Percentiles rank a stretch among this genome's conserved stretches.
Evolutionary conservation across 1,139 yeast genomes (phyloP).

Genomic region (Lodderomyces orthopsilosis): DNA sequence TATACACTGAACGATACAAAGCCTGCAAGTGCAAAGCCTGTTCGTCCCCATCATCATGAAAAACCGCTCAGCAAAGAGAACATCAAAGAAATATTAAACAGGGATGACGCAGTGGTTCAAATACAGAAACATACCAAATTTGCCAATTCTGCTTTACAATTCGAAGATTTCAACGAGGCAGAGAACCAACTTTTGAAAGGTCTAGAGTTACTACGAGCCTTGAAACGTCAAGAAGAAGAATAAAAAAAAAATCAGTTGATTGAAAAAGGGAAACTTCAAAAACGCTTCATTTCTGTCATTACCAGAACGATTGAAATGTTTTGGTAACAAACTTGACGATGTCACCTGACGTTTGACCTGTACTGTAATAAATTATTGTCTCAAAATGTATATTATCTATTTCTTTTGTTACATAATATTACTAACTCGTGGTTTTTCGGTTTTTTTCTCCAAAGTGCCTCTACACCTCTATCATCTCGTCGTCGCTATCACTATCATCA

Average conservation of each 20-base stretch:
- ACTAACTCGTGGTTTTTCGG: too few species aligned
- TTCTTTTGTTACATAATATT: too few species aligned
- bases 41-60: slow-evolving; percentile 10
- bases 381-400: too few species aligned
- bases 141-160: slow-evolving; percentile 91
- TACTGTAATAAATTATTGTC: too few species aligned
- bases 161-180: slow-evolving; percentile 85
- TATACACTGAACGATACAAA: not conserved
- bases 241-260: too few species aligned
- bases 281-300: too few species aligned
- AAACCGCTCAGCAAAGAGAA: slow-evolving; percentile 39
- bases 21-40: slow-evolving; percentile 4
- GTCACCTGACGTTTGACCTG: too few species aligned
- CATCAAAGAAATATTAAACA: slow-evolving; percentile 50
- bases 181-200: slow-evolving; percentile 69
- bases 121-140: slow-evolving; percentile 87
- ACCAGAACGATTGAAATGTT: too few species aligned
- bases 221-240: slow-evolving; percentile 15
- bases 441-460: too few species aligned
- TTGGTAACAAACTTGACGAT: too few species aligned
- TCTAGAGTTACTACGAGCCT: slow-evolving; percentile 30
- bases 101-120: slow-evolving; percentile 58
- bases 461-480: slow-evolving; percentile 7
- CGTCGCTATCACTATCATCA: slow-evolving; percentile 2
- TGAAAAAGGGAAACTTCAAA: not conserved